Conservation (phyloP, 2,329 filamentous ascomycete species). For the Didymella keratinophila region DNA sequence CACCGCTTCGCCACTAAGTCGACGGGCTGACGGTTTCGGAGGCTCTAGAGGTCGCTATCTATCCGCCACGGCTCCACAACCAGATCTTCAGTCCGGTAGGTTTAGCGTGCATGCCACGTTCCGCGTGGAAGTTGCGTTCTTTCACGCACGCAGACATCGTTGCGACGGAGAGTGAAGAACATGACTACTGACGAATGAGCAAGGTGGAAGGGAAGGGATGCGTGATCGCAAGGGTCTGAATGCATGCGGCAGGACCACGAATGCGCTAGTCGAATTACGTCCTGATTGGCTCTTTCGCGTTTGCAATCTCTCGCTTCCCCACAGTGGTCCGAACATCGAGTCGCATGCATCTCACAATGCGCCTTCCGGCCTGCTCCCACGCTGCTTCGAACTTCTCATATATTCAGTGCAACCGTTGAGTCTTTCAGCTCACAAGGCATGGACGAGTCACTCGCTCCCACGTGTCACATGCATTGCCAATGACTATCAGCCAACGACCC, state of each 20-base stretch:
- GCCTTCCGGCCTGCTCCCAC: neutral
- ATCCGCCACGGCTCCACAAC: conserved; percentile 14
- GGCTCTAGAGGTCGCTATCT: conserved; percentile 8
- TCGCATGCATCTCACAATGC: neutral
- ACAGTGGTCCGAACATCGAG: neutral
- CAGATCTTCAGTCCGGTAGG: conserved; percentile 4
- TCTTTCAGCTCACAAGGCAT: neutral
- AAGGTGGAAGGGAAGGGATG: conserved; percentile 4
- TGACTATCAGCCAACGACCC: neutral
- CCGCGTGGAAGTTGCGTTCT: neutral
- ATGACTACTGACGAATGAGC: neutral
- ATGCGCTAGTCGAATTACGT: conserved; percentile 3
- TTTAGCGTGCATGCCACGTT: conserved; percentile 6
- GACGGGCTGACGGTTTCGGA: conserved; percentile 12
- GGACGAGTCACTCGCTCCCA: neutral
- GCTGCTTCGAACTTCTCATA: neutral
- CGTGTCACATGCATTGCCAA: neutral
- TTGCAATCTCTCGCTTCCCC: neutral
- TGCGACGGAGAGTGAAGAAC: neutral
- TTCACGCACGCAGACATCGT: neutral
- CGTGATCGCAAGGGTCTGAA: neutral
- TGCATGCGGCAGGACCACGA: neutral
- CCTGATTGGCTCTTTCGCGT: neutral
- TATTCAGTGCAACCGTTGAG: neutral
- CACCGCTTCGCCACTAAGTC: conserved; percentile 16